Conservation (phyloP, 495 filamentous ascomycete genomes). For the Penicillium waksmanii region DNA sequence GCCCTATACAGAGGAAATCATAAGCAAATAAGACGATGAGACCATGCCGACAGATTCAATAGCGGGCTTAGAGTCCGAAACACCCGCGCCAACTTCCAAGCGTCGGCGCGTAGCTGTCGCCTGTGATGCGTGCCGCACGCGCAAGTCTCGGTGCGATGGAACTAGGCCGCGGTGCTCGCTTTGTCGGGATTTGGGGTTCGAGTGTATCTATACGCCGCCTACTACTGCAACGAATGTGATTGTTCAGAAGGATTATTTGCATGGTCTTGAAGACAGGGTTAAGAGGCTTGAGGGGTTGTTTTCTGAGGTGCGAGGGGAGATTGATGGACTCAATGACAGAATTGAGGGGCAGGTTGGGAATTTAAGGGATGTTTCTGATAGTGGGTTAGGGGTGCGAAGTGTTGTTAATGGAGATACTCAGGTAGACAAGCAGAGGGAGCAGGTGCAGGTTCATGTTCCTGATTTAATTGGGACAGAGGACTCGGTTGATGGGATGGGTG, state of each 20-base stretch:
- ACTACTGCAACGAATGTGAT: conserved; percentile 45
- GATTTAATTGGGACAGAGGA: conserved; percentile 33
- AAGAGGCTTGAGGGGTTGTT: conserved; percentile 27
- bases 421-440: background rate
- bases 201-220: conserved; percentile 48
- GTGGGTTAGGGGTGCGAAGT: background rate
- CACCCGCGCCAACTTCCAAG: conserved; percentile 24
- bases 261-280: conserved; percentile 26
- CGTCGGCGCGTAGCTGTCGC: conserved; percentile 44
- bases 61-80: conserved; percentile 2
- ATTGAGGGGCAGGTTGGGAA: conserved; percentile 10
- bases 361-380: background rate
- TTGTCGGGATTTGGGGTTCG: conserved; percentile 47
- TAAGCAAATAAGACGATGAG: conserved; percentile 7
- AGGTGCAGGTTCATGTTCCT: conserved; percentile 3
- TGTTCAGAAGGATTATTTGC: conserved; percentile 46
- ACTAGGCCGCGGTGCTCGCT: conserved; percentile 46
- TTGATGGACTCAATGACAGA: conserved; percentile 27
- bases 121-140: conserved; percentile 47
- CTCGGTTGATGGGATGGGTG: conserved; percentile 48
- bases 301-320: conserved; percentile 28
- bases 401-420: background rate
- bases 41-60: conserved; percentile 5
- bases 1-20: background rate
- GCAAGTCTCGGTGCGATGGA: conserved; percentile 56